Conservation (phyloP, 2,329 filamentous ascomycete species). For the Cordyceps militaris region DNA sequence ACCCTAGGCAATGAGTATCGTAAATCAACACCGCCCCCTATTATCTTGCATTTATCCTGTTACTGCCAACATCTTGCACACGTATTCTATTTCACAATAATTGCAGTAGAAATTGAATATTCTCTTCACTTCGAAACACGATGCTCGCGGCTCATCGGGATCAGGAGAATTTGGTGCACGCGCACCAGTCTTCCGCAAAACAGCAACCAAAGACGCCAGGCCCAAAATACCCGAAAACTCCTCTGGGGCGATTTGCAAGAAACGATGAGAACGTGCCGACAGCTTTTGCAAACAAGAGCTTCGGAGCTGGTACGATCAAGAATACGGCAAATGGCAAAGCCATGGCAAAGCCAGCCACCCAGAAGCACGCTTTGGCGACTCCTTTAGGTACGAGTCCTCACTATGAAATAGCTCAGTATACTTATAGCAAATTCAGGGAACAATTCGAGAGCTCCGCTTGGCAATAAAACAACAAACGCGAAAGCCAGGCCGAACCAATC, state of each 20-base stretch:
- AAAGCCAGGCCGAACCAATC: conserved; percentile 66
- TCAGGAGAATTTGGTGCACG: conserved; percentile 80
- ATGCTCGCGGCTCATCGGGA: conserved; percentile 77
- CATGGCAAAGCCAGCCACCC: conserved; percentile 38
- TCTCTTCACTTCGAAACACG: neutral
- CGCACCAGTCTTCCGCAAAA: conserved; percentile 67
- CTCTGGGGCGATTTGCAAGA: conserved; percentile 60
- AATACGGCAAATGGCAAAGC: conserved; percentile 31
- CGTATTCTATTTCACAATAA: neutral
- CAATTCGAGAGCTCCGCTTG: conserved; percentile 71
- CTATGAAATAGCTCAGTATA: neutral
- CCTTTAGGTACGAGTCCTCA: conserved; percentile 60
- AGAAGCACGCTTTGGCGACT: conserved; percentile 60
- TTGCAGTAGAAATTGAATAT: no score
- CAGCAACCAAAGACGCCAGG: conserved; percentile 77
- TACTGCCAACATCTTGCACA: neutral
- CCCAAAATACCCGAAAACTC: conserved; percentile 71
- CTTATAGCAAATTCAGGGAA: conserved; percentile 19
- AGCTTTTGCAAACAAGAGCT: conserved; percentile 32
- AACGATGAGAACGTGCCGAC: conserved; percentile 73
- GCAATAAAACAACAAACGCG: conserved; percentile 93
- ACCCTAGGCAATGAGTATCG: neutral
- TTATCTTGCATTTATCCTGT: neutral
- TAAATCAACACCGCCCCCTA: neutral
- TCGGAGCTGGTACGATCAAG: conserved; percentile 47